phyloP scores from a whole-genome alignment of 768 basidiomycete genomes.

The Tephrocybe sp. region DNA sequence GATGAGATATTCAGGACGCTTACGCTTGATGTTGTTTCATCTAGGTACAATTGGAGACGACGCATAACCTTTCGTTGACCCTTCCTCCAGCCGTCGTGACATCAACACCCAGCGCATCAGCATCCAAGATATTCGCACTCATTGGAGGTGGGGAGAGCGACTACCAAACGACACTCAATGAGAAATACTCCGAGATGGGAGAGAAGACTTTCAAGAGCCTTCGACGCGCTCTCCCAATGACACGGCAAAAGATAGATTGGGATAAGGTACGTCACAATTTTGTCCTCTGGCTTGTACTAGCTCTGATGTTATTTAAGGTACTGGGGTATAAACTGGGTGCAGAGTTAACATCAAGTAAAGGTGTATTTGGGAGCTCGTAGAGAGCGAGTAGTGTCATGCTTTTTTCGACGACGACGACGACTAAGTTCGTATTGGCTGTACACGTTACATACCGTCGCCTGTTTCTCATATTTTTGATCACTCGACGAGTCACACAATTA shows the following conservation, averaged over 20 bases:
- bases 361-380: slow-evolving; percentile 39
- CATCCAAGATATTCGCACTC: slow-evolving; percentile 75
- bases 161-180: slow-evolving; percentile 78
- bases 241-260: slow-evolving; percentile 94
- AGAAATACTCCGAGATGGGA: slow-evolving; percentile 83
- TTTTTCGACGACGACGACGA: too few relatives aligned
- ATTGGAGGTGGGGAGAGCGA: slow-evolving; percentile 77
- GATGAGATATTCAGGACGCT: background rate
- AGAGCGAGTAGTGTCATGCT: background rate
- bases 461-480: too few relatives aligned
- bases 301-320: slow-evolving; percentile 30
- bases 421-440: too few relatives aligned
- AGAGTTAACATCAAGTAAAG: slow-evolving; percentile 68
- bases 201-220: slow-evolving; percentile 93
- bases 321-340: slow-evolving; percentile 73
- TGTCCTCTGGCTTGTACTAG: background rate
- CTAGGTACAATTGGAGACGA: slow-evolving; percentile 90
- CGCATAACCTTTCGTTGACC: slow-evolving; percentile 61
- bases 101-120: slow-evolving; percentile 46
- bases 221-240: slow-evolving; percentile 86
- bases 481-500: too few relatives aligned
- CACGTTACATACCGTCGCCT: too few relatives aligned
- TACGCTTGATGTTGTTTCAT: too few relatives aligned
- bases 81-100: slow-evolving; percentile 59
- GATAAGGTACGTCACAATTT: slow-evolving; percentile 61